Conservation (phyloP, 2,329 filamentous ascomycete species). For the Colletotrichum endophyticum region DNA sequence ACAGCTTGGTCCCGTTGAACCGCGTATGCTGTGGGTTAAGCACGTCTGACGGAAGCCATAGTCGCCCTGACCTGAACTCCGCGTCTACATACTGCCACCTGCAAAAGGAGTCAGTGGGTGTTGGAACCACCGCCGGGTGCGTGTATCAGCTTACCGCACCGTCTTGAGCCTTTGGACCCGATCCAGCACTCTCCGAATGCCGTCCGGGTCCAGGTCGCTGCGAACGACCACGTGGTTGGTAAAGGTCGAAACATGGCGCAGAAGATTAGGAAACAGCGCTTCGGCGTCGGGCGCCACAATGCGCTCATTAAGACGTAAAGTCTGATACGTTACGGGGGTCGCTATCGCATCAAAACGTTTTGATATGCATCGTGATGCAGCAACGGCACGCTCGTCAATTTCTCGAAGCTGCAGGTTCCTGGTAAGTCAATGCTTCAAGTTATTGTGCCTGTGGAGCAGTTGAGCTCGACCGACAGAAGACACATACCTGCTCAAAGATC, state of each 20-base stretch:
- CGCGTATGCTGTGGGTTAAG: slow-evolving; percentile 35
- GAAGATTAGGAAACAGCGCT: slow-evolving; percentile 32
- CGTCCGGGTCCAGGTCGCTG: slow-evolving; percentile 42
- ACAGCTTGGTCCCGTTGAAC: slow-evolving; percentile 34
- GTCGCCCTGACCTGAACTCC: slow-evolving; percentile 28
- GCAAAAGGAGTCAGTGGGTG: not conserved
- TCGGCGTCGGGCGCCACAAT: slow-evolving; percentile 41
- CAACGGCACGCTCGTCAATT: slow-evolving; percentile 37
- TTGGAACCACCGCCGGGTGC: not conserved
- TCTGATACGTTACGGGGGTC: slow-evolving; percentile 47
- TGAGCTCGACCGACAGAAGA: not conserved
- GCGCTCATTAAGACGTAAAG: slow-evolving; percentile 39
- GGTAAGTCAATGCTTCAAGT: slow-evolving; percentile 4
- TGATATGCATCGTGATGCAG: slow-evolving; percentile 40
- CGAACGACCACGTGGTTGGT: slow-evolving; percentile 46
- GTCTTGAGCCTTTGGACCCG: slow-evolving; percentile 40
- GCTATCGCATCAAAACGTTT: slow-evolving; percentile 44
- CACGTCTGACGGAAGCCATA: slow-evolving; percentile 44
- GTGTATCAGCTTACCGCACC: slow-evolving; percentile 37
- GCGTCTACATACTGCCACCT: slow-evolving; percentile 45
- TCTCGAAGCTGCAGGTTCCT: slow-evolving; percentile 38
- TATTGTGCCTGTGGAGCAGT: not conserved
- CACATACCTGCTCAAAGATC: slow-evolving; percentile 44
- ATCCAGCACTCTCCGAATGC: slow-evolving; percentile 39
- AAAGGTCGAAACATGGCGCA: slow-evolving; percentile 39